phyloP scores from a whole-genome alignment of 2,329 filamentous ascomycete genomes.

The Sporothrix brasiliensis region DNA sequence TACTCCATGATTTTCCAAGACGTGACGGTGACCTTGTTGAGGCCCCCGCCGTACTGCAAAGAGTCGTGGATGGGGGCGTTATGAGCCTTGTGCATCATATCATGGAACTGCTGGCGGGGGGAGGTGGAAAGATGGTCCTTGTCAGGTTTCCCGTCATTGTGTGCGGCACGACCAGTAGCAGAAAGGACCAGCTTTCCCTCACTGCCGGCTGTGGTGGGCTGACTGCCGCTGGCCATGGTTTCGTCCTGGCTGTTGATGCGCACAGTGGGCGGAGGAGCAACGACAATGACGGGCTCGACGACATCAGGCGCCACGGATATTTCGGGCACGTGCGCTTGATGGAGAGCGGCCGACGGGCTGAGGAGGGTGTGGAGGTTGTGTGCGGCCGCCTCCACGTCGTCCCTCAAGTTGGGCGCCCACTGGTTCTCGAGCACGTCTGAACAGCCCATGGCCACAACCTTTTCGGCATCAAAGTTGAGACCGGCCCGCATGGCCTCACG shows the following conservation, averaged over 20 bases:
- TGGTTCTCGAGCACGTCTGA: constrained; percentile 47
- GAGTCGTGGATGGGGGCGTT: constrained; percentile 68
- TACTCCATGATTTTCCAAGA: constrained; percentile 81
- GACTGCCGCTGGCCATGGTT: constrained; percentile 25
- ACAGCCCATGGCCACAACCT: constrained; percentile 68
- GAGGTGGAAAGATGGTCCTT: too few relatives aligned
- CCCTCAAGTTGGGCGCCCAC: constrained; percentile 22
- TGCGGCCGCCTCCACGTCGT: neutral
- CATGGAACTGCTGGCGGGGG: constrained; percentile 52
- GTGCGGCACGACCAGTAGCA: too few relatives aligned
- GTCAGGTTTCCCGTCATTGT: too few relatives aligned
- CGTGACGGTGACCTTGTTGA: constrained; percentile 58
- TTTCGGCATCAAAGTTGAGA: constrained; percentile 68
- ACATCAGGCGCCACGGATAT: neutral
- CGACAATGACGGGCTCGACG: constrained; percentile 13
- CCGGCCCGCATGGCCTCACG: constrained; percentile 63
- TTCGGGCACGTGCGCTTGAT: neutral
- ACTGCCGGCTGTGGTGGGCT: constrained; percentile 35
- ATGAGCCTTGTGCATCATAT: constrained; percentile 61
- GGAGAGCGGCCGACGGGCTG: constrained; percentile 6
- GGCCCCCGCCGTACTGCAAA: constrained; percentile 64
- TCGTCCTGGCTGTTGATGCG: constrained; percentile 43
- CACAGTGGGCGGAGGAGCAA: neutral
- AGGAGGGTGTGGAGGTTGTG: neutral
- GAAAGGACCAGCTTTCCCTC: neutral